Conservation (phyloP, 176 grass and related monocot species). For the Pontederia paniculata region DNA sequence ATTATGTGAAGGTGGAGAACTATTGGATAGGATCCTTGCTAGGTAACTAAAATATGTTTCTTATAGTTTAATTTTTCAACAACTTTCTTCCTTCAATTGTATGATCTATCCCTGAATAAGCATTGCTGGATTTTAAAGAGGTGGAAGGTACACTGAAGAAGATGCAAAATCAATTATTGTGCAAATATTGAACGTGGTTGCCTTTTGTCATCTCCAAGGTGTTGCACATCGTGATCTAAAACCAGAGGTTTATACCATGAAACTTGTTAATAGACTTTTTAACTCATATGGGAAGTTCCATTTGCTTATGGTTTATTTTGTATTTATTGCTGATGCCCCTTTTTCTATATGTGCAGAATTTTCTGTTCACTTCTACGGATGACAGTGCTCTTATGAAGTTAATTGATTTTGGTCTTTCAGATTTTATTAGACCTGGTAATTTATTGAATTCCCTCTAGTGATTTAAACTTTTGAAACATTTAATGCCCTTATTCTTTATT, state of each 20-base stretch:
- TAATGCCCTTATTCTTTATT: too few relatives aligned
- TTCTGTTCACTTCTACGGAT: constrained; percentile 6
- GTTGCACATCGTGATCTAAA: constrained; percentile 16
- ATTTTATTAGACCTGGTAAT: constrained; percentile 9
- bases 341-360: constrained; percentile 7
- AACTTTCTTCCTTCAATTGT: too few relatives aligned
- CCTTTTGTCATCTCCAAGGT: constrained; percentile 16
- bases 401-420: constrained; percentile 15
- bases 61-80: neutral
- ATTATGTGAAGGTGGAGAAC: constrained; percentile 15
- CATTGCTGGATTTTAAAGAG: neutral
- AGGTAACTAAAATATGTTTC: neutral
- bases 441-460: too few relatives aligned
- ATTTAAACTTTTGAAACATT: too few relatives aligned
- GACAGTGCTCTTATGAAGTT: constrained; percentile 10
- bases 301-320: neutral
- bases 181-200: neutral
- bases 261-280: neutral
- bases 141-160: constrained; percentile 6
- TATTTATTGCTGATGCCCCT: neutral
- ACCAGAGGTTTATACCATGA: constrained; percentile 1
- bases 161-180: constrained; percentile 9
- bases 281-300: neutral
- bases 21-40: constrained; percentile 11
- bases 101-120: too few relatives aligned